Percentiles rank a stretch among this genome's conserved stretches.
Evolutionary conservation across 345 rosid genomes (phyloP).

Genomic region (Arabidopsis arenosa): DNA sequence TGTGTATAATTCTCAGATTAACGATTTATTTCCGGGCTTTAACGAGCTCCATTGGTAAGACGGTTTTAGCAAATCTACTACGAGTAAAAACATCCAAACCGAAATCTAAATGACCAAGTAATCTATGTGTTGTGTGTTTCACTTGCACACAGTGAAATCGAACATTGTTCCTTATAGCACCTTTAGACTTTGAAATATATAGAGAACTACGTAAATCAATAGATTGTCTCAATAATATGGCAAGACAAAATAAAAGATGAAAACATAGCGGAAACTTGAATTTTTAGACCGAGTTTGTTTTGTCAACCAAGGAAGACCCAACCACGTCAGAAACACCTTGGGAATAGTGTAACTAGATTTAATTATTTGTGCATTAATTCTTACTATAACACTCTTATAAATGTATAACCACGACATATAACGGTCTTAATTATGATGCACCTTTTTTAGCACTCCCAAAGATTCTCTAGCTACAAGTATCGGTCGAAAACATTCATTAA

Average conservation of each 20-base stretch:
- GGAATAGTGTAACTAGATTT: conserved; percentile 31
- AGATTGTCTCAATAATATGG: neutral
- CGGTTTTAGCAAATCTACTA: neutral
- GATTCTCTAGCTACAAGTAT: conserved; percentile 31
- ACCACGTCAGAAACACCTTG: conserved; percentile 18
- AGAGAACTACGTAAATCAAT: no score
- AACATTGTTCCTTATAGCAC: neutral
- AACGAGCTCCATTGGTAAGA: neutral
- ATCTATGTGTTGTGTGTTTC: neutral
- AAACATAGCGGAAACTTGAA: conserved; percentile 14
- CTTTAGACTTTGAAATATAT: no score
- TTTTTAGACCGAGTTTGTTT: conserved; percentile 23
- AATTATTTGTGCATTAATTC: neutral
- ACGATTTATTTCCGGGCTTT: neutral
- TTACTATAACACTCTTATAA: conserved; percentile 3
- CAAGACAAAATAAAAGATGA: conserved; percentile 7
- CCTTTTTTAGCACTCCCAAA: conserved; percentile 39
- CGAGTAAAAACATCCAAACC: neutral
- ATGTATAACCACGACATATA: conserved; percentile 38
- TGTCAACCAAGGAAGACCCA: conserved; percentile 26
- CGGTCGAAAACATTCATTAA: conserved; percentile 28
- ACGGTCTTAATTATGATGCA: conserved; percentile 37
- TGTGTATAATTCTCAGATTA: neutral
- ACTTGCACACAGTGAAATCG: neutral
- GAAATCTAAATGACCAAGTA: neutral